Conservation (phyloP, 2,329 filamentous ascomycete species). For the Neopestalotiopsis rosae region DNA sequence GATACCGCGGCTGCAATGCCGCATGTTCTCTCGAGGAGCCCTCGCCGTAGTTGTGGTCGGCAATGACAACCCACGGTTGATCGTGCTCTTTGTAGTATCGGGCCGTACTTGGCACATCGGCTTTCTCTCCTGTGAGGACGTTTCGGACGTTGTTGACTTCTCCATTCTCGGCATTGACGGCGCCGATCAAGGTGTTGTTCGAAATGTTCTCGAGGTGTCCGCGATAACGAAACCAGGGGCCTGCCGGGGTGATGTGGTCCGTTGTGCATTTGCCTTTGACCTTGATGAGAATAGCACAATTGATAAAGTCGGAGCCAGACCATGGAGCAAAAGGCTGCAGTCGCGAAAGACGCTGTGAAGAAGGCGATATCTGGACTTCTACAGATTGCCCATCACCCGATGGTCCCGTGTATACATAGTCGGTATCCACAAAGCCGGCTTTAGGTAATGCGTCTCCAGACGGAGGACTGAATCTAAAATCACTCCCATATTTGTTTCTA, state of each 20-base stretch:
- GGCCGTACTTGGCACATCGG: slow-evolving; percentile 89
- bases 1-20: slow-evolving; percentile 94
- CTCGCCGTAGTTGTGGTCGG: slow-evolving; percentile 99
- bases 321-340: slow-evolving; percentile 85
- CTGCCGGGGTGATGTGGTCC: slow-evolving; percentile 96
- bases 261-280: slow-evolving; percentile 94
- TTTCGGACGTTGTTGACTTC: slow-evolving; percentile 99
- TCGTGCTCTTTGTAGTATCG: slow-evolving; percentile 98
- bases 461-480: slow-evolving; percentile 86
- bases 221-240: slow-evolving; percentile 98
- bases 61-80: slow-evolving; percentile 94
- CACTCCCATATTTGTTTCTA: slow-evolving; percentile 96
- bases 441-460: slow-evolving; percentile 80
- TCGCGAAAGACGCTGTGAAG: slow-evolving; percentile 92
- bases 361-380: slow-evolving; percentile 81
- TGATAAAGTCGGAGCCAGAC: slow-evolving; percentile 87
- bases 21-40: slow-evolving; percentile 98
- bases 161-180: slow-evolving; percentile 92
- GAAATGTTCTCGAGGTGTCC: slow-evolving; percentile 99
- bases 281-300: slow-evolving; percentile 95
- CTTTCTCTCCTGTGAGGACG: slow-evolving; percentile 80
- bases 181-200: slow-evolving; percentile 99
- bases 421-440: slow-evolving; percentile 86
- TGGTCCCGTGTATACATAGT: slow-evolving; percentile 95
- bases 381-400: slow-evolving; percentile 78